Evolutionary conservation across 192 early-diverging fungal species (phyloP).

Genomic region (Dissophora ornata): DNA sequence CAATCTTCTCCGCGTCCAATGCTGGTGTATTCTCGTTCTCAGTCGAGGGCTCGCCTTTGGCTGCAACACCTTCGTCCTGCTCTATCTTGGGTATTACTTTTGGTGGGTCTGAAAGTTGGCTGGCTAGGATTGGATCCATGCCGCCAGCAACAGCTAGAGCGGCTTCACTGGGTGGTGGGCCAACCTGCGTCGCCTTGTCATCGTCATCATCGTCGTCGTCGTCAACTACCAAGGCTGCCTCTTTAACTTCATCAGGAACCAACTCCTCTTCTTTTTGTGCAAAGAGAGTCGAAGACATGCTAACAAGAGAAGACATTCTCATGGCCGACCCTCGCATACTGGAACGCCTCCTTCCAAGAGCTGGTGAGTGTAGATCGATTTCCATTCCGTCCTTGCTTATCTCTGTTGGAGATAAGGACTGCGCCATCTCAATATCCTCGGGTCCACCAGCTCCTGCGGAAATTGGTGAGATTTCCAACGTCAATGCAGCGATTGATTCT

Average conservation of each 20-base stretch:
- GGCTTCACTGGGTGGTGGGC: constrained; percentile 46
- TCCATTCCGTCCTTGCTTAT: constrained; percentile 33
- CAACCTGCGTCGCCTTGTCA: constrained; percentile 28
- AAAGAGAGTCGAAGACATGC: constrained; percentile 49
- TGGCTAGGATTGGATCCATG: constrained; percentile 43
- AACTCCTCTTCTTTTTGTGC: constrained; percentile 49
- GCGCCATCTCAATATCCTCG: constrained; percentile 28
- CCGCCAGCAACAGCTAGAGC: constrained; percentile 49
- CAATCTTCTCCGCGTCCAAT: neutral
- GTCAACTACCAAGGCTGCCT: constrained; percentile 14
- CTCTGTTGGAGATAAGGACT: constrained; percentile 5
- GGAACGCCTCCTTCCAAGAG: constrained; percentile 37
- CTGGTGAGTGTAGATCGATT: constrained; percentile 48
- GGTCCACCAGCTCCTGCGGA: neutral
- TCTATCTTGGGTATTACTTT: constrained; percentile 19
- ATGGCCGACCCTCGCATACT: constrained; percentile 48
- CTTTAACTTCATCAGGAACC: constrained; percentile 21
- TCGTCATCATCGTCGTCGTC: constrained; percentile 53
- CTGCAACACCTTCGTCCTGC: neutral
- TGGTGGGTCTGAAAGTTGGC: constrained; percentile 18
- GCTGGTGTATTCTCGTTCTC: constrained; percentile 7
- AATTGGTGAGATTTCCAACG: neutral
- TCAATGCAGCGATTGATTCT: neutral
- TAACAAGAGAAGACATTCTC: constrained; percentile 52
- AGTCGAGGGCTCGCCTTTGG: neutral